These are phyloP conservation scores for Entophlyctis luteolus DNA, from an alignment of 192 early-diverging fungal species.

Conservation along the genomic window DNA sequence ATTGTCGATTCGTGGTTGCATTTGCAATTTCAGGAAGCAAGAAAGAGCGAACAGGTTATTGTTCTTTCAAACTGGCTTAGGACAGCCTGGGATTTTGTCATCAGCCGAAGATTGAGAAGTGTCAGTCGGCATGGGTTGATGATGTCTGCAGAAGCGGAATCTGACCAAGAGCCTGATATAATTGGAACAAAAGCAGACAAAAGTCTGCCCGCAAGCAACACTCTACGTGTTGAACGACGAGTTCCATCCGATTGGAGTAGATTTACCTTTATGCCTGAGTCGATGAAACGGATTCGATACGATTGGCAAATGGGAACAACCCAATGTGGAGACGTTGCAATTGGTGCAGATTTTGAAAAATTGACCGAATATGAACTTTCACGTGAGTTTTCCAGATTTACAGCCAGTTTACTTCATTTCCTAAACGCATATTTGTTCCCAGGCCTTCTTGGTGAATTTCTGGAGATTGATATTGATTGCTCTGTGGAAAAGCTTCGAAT, in stretches of 20 bases:
- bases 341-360: constrained; percentile 25
- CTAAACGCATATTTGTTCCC: not conserved
- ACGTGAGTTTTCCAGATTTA: not conserved
- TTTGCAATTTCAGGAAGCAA: constrained; percentile 42
- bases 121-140: constrained; percentile 1
- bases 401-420: not conserved
- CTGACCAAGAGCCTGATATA: not conserved
- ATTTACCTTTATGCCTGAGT: constrained; percentile 28
- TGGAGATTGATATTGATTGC: constrained; percentile 34
- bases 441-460: constrained; percentile 31
- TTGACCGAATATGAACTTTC: constrained; percentile 22
- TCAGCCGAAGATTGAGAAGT: constrained; percentile 17
- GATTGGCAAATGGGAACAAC: constrained; percentile 35
- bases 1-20: constrained; percentile 58
- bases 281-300: constrained; percentile 24
- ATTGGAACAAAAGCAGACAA: too few species aligned
- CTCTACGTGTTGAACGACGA: too few species aligned
- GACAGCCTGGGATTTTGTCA: constrained; percentile 39
- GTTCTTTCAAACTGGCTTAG: constrained; percentile 49
- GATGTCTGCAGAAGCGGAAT: not conserved
- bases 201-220: too few species aligned
- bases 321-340: constrained; percentile 1
- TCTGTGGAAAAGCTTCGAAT: constrained; percentile 32
- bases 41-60: constrained; percentile 40
- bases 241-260: constrained; percentile 31